Evolutionary conservation across 495 filamentous ascomycete species (phyloP).

Genomic region (Aspergillus mulundensis): DNA sequence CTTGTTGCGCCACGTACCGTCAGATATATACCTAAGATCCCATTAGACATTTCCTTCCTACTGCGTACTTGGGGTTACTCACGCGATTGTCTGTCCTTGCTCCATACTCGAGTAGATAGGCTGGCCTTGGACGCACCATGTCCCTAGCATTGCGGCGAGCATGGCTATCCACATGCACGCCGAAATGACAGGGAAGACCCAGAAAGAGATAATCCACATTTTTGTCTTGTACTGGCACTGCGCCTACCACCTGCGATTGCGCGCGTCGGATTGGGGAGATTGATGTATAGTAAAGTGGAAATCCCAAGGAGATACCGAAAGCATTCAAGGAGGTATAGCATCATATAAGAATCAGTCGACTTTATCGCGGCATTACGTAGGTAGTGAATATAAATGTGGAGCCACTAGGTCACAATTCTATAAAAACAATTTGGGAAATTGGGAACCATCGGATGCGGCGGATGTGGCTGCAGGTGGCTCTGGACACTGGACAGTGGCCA

Average conservation of each 20-base stretch:
- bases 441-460: not conserved
- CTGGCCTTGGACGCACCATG: conserved; percentile 61
- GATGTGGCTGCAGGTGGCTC: conserved; percentile 14
- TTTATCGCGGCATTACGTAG: conserved; percentile 6
- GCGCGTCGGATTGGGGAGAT: not conserved
- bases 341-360: not conserved
- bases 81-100: conserved; percentile 66
- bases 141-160: conserved; percentile 63
- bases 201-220: conserved; percentile 55
- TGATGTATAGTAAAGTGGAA: not conserved
- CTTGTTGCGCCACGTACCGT: conserved; percentile 41
- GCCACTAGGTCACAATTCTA: not conserved
- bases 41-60: not conserved
- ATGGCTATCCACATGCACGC: conserved; percentile 78
- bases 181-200: conserved; percentile 79
- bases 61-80: conserved; percentile 25
- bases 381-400: not conserved
- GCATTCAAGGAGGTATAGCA: not conserved
- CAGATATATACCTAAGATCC: conserved; percentile 56
- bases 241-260: not conserved
- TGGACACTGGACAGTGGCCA: not conserved
- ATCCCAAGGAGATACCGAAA: not conserved
- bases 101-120: conserved; percentile 66
- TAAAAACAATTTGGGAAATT: not conserved
- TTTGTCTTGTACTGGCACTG: not conserved